Evolutionary conservation across 345 rosid genomes (phyloP), one percentile per base, ranked within the genome.

Genomic region (Ricinus communis): DNA sequence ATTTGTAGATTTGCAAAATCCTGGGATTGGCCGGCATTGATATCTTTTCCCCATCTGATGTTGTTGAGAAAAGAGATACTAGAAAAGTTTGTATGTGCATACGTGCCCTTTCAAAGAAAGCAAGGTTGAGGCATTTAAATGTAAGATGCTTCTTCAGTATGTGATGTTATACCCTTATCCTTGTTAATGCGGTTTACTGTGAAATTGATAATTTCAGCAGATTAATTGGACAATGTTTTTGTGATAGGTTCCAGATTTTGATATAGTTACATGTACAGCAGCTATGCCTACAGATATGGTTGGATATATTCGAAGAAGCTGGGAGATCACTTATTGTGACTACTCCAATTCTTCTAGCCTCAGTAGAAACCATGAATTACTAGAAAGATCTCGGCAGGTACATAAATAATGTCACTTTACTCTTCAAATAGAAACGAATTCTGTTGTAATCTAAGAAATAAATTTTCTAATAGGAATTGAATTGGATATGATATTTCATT

Each of bases 11-110:
- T 40, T 78, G 81, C 72, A 78, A 78, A 78, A 50, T 70, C 57
- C 27, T 73, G 64, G 81, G 75, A 64, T 51, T 78, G 73, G 27
- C 67, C 18, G 81, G 77, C 61, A 74, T 78, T 12, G 81, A 78
- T 65, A 75, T 78, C 25, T 78, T 78, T 70, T 69, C 81, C 33
- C 81, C 78, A 43, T 74, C 81, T 22, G 81, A 78, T n/a, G 77
- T 78, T 18, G 81, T 78, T 10, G 81, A 78, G 66, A 78, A 74
- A 60, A 70, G 55, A 70, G 27, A 59, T 58, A 74, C 74, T 28
- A 59, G 77, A 65, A 78, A 73, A 65, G 81, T 70, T 70, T 78
- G 81, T 31, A 73, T 74, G 68, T 78, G 81, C 31, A n/a, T 78
- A 41, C 75, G 81, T 41, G 67, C 77, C 3, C 75, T 78, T 51